Evolutionary conservation across 2,329 filamentous ascomycete species (phyloP), one percentile per base, ranked within the genome.

Genomic region (Fusarium mexicanum): DNA sequence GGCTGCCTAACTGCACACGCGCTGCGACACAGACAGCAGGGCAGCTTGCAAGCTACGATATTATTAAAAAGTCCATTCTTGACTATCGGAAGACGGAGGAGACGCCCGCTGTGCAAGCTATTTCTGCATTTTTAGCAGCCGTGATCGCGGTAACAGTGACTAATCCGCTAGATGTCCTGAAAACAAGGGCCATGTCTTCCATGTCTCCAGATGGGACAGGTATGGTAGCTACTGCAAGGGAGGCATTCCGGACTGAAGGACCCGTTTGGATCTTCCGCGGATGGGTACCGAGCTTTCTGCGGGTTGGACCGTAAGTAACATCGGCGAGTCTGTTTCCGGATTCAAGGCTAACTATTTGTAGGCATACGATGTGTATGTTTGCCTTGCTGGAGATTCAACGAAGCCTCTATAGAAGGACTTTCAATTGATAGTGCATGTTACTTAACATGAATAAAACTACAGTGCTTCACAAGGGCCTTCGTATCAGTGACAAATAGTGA

Each of bases 361-460:
- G 55, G 18, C 55, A 59, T 47, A 59, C 41, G 10, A 60, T 60
- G 43, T 60, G 57, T 6, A 50, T 60, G 44, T 60, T 48, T 48
- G 33, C 43, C 37, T 50, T 60, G 10, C 14, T 50, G 24, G 41
- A 60, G 20, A 18, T 40, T 12, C 57, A 60, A 13, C 33, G 43
- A 18, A n/a, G 29, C 2, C 6, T 50, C 11, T 60, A 50, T 29
- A 46, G 43, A 50, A 60, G 20, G 16, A 17, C 31, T 17, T 24
- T 17, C 17, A 29, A 24, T 22, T 26, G 10, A 24, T 26, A 12
- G 2, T 18, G 7, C 14, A 37, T 22, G 12, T 6, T 10, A 7
- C 9, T 14, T 29, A 3, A 14, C 8, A 20, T 2, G 2, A 7
- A 5, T 29, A 13, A 14, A 22, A 14, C 2, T 22, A 12, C 20